phyloP scores from a whole-genome alignment of 2,329 filamentous ascomycete species.

The Xylariaceae sp. region DNA sequence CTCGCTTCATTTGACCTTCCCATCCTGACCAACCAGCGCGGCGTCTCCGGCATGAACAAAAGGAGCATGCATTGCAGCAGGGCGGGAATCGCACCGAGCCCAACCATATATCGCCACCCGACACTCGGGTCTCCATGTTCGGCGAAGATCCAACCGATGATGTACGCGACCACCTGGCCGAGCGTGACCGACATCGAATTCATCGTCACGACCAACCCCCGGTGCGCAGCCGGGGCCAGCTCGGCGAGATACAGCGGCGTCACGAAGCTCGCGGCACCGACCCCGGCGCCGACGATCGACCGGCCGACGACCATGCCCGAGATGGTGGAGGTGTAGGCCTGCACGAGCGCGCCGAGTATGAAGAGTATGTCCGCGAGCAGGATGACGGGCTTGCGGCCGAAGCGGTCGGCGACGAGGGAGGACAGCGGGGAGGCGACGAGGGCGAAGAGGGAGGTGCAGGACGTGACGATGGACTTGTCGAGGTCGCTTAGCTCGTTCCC shows the following conservation, averaged over 20 bases:
- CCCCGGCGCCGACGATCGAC: constrained; percentile 65
- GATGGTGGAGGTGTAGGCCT: constrained; percentile 57
- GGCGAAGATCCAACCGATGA: constrained; percentile 74
- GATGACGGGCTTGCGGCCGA: constrained; percentile 60
- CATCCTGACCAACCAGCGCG: constrained; percentile 76
- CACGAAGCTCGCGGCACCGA: constrained; percentile 75
- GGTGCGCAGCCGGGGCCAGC: constrained; percentile 68
- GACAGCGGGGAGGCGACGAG: constrained; percentile 60
- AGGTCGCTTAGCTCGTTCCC: constrained; percentile 52
- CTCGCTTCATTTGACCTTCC: constrained; percentile 60
- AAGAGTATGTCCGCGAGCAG: constrained; percentile 64
- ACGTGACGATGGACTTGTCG: constrained; percentile 68
- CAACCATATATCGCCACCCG: constrained; percentile 91
- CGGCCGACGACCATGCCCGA: constrained; percentile 62
- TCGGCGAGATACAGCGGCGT: constrained; percentile 88
- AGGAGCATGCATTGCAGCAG: constrained; percentile 65
- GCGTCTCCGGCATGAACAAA: constrained; percentile 75
- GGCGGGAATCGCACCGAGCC: constrained; percentile 75
- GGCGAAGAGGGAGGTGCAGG: constrained; percentile 64
- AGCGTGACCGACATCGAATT: constrained; percentile 79
- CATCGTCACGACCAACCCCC: constrained; percentile 78
- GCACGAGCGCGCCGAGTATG: constrained; percentile 60
- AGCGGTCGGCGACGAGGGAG: constrained; percentile 57
- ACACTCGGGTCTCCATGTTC: constrained; percentile 44
- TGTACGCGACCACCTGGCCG: constrained; percentile 84